Evolutionary conservation across 225 moss, liverwort and hornwort species (phyloP), one percentile per base, ranked within the genome.

Genomic region (Polytrichum formosum): DNA sequence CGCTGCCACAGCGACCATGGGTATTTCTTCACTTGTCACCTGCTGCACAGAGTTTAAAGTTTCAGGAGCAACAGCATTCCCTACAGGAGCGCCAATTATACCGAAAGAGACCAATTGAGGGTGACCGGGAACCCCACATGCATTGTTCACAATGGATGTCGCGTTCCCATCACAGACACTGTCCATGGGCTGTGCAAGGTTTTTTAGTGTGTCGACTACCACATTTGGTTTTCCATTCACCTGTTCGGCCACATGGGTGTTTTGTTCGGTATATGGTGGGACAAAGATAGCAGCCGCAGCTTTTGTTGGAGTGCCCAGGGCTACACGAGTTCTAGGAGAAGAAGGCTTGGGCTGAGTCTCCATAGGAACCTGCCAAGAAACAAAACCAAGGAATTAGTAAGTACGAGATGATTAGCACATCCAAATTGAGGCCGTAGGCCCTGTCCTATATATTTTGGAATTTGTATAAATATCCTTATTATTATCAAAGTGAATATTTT

Each of bases 101-200:
- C 35, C 13, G 46, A 46, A 13, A 4, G 46, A 46, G 16, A 46
- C 46, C 16, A 0, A 46, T 46, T 46, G 46, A 46, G 31, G 31
- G 7, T 7, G 31, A 31, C 31, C 31, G 7, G 31, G 31, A 31
- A 7, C 31, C 7, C 31, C 31, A 31, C 6, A 31, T 7, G 31
- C 6, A 31, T 16, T 46, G 7, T 46, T 16, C 16, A 13, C 13
- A 13, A 46, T 46, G 46, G 37, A 37, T 10, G 30, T 70, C 18
- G 22, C n/a, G 18, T 23, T 28, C 7, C 33, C 70, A 65, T 28
- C 55, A 18, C 54, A 63, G 76, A 66, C 66, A 59, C 53, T 53
- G 8, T 26, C 66, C 69, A 74, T 78, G 10, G 74, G 71, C 69
- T 79, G 76, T 26, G 74, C 33, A 22, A 35, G 74, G 56, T 73